These are phyloP conservation scores for Aspergillus fumigatiaffinis DNA, from an alignment of 2,329 filamentous ascomycete genomes.

Conservation along the genomic window DNA sequence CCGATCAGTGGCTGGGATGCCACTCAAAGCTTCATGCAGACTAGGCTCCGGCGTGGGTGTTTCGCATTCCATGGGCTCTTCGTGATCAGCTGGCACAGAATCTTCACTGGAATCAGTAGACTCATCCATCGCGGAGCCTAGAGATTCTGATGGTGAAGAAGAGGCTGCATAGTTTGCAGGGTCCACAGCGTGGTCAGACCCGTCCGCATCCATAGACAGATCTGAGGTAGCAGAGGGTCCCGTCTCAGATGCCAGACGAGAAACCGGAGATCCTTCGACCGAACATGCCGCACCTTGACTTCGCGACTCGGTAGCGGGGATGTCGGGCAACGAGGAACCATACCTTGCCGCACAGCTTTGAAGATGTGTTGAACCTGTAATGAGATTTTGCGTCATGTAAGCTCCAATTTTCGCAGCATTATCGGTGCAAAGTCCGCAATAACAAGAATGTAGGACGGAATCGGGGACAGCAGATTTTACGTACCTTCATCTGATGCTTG, in stretches of 20 bases:
- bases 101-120: conserved; percentile 21
- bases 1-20: conserved; percentile 2
- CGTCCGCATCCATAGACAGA: conserved; percentile 7
- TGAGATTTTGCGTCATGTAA: background rate
- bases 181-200: conserved; percentile 6
- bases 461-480: background rate
- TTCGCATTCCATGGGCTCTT: conserved; percentile 5
- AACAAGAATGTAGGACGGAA: background rate
- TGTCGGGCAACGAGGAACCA: background rate
- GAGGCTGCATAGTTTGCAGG: conserved; percentile 13
- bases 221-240: background rate
- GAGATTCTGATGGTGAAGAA: conserved; percentile 25
- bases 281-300: background rate
- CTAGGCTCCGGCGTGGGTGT: background rate
- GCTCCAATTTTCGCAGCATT: background rate
- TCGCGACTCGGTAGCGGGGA: background rate
- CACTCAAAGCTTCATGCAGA: background rate
- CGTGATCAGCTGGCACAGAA: conserved; percentile 14
- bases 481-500: conserved; percentile 19
- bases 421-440: background rate
- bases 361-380: conserved; percentile 1
- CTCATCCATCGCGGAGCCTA: conserved; percentile 38
- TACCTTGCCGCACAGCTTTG: background rate
- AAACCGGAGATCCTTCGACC: background rate
- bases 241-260: background rate